Conservation (phyloP, 2,329 filamentous ascomycete genomes). For the Cytospora chrysosperma region DNA sequence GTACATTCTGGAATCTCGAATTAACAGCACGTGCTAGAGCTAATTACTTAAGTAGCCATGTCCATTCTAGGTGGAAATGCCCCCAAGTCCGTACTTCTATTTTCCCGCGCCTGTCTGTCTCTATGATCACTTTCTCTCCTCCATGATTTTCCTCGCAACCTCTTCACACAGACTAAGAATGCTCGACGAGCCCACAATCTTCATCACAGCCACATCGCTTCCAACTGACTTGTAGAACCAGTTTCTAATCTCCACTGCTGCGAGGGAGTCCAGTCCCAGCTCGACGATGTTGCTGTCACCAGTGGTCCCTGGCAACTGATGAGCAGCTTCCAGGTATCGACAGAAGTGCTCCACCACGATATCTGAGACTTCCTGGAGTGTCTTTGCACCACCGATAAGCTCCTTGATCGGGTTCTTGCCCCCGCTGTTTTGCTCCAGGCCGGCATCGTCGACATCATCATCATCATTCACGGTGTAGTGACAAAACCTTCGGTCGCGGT, state of each 20-base stretch:
- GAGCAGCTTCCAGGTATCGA: slow-evolving; percentile 31
- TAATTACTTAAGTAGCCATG: no score
- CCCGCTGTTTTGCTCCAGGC: neutral
- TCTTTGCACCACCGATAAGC: slow-evolving; percentile 28
- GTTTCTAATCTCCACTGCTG: slow-evolving; percentile 41
- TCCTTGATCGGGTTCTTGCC: slow-evolving; percentile 32
- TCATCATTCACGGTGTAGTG: slow-evolving; percentile 35
- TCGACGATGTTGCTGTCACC: slow-evolving; percentile 35
- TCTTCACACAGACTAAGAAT: slow-evolving; percentile 24
- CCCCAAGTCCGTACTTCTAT: no score
- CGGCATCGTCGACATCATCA: slow-evolving; percentile 21
- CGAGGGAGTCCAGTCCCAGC: slow-evolving; percentile 42
- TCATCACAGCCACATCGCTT: slow-evolving; percentile 46
- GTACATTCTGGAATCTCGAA: no score
- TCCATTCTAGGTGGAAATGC: no score
- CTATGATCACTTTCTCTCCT: neutral
- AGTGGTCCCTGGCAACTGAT: slow-evolving; percentile 35
- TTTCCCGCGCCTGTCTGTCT: neutral
- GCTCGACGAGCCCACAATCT: slow-evolving; percentile 39
- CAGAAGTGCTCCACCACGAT: slow-evolving; percentile 33
- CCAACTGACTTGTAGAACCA: slow-evolving; percentile 46
- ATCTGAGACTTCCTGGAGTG: slow-evolving; percentile 27
- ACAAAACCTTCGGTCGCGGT: slow-evolving; percentile 43
- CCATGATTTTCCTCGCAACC: slow-evolving; percentile 12
- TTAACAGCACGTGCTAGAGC: no score